Evolutionary conservation across 352 stramenopile species (phyloP).

Genomic region (Discostella stelligera): DNA sequence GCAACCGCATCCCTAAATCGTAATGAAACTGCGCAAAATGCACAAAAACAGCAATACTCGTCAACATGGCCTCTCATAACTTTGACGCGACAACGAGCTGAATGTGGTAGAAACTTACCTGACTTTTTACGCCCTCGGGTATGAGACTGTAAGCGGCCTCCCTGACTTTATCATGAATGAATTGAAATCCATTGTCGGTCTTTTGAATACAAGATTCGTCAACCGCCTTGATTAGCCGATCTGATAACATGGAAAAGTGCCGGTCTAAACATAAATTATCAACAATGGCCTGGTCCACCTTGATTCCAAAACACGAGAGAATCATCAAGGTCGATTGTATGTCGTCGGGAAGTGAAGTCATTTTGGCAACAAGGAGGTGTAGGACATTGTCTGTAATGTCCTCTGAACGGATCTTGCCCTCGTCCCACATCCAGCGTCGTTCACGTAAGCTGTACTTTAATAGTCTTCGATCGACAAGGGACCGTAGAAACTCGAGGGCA

Average conservation of each 20-base stretch:
- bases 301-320: constrained; percentile 45
- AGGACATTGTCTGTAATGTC: constrained; percentile 42
- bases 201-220: constrained; percentile 23
- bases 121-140: constrained; percentile 12
- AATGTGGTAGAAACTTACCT: constrained; percentile 15
- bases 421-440: constrained; percentile 30
- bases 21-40: constrained; percentile 35
- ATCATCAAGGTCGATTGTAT: constrained; percentile 27
- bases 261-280: constrained; percentile 18
- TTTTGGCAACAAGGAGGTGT: constrained; percentile 36
- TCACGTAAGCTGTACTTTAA: constrained; percentile 19
- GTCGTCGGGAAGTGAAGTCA: constrained; percentile 28
- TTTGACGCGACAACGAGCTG: not conserved
- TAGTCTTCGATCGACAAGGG: constrained; percentile 18
- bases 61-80: not conserved
- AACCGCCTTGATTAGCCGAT: constrained; percentile 24
- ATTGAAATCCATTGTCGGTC: constrained; percentile 27
- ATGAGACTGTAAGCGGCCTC: constrained; percentile 53
- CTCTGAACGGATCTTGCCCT: constrained; percentile 16
- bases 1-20: constrained; percentile 28
- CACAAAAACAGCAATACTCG: not conserved
- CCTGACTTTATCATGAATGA: constrained; percentile 47
- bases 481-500: constrained; percentile 40
- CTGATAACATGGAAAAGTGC: constrained; percentile 19
- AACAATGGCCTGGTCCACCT: constrained; percentile 17